Base-by-base conservation (phyloP, 495 filamentous ascomycete genomes). In the Penicillium maclennaniae region DNA sequence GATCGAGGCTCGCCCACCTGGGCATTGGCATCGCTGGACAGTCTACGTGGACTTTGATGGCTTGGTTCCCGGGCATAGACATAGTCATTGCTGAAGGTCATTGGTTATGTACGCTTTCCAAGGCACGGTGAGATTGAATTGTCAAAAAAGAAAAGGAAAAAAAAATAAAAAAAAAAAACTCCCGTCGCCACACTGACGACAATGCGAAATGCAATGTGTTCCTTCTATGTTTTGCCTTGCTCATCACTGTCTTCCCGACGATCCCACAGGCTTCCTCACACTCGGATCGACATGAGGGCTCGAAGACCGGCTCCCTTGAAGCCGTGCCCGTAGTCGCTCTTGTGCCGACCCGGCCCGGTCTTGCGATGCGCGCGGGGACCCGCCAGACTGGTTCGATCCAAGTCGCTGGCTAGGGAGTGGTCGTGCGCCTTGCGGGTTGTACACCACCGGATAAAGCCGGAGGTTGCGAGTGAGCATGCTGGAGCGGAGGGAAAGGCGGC, bases 351-450 rank as follows among this genome's bases (percentile, higher is more conserved):
- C 60, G 6, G 83, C 67, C 54, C 77, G 75, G 59, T 79, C 79
- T 52, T 78, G 57, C 50, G 67, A 54, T 69, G 63, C 56, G 71
- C 62, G 61, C 69, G 55, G 60, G 56, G 59, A 51, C 49, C 60
- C 50, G 20, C 60, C 43, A 23, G 69, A 71, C 71, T 92, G 87
- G 62, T 88, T 87, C 53, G 87, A 90, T 6, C 86, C 87, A 3
- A 78, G 79, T 16, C 85, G 70, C 68, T 91, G 88, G 54, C 84
- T 88, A 7, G 84, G 86, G 53, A 88, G 60, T 12, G 84, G 86
- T 21, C 87, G 67, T 28, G 77, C 68, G 6, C 75, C 65, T 15
- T 75, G 64, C 0, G 74, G 74, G 20, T 78, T 78, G 76, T 7
- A 69, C 49, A 10, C 43, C 37, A 9, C 53, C 51, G 0, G 69